Evolutionary conservation across 2,329 filamentous ascomycete species (phyloP).

Genomic region (Beauveria brongniartii): DNA sequence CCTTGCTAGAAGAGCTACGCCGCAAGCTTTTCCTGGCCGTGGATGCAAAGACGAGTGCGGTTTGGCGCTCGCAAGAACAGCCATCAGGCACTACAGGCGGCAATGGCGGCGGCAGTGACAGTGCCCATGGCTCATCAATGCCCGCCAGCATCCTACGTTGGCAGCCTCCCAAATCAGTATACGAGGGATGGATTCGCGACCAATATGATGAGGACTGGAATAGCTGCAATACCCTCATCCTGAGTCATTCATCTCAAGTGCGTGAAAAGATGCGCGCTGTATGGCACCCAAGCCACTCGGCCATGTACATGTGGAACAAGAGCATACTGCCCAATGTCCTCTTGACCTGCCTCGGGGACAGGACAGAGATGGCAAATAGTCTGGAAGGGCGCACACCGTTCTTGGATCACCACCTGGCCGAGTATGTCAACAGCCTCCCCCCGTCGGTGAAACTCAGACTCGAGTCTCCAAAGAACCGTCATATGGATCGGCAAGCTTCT

Average conservation of each 20-base stretch:
- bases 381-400: conserved; percentile 28
- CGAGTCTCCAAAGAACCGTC: not conserved
- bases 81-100: too few relatives aligned
- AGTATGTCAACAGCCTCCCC: conserved; percentile 23
- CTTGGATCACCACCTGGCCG: conserved; percentile 25
- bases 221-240: conserved; percentile 1
- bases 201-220: not conserved
- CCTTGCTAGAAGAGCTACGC: conserved; percentile 6
- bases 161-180: not conserved
- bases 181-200: not conserved
- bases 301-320: conserved; percentile 21
- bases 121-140: too few relatives aligned
- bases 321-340: conserved; percentile 20
- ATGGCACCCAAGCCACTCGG: conserved; percentile 25
- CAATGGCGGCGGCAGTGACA: too few relatives aligned
- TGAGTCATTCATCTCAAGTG: conserved; percentile 14
- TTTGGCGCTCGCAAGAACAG: not conserved
- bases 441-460: conserved; percentile 22
- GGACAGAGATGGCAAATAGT: conserved; percentile 28
- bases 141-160: not conserved
- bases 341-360: conserved; percentile 25
- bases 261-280: conserved; percentile 16
- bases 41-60: not conserved
- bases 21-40: not conserved
- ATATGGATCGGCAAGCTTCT: not conserved